Base-by-base conservation (phyloP, 805 yeast species). In the Deakozyma indianensis region DNA sequence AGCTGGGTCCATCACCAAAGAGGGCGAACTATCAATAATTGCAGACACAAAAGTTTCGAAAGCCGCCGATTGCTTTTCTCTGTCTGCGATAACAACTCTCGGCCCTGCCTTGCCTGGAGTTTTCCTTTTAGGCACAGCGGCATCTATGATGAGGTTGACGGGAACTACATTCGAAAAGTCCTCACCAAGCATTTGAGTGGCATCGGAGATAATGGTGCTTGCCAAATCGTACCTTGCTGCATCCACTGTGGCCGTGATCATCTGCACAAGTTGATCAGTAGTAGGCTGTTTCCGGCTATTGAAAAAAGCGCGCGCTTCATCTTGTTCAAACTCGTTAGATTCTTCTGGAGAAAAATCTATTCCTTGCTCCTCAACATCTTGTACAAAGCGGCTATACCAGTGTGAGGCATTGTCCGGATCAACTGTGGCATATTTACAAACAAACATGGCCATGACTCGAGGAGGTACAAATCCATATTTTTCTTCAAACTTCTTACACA, bases 401-500 rank as follows among this genome's bases (percentile, higher is more conserved):
- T 32, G 18, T 20, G 9, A 14, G 16, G 38, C 38, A 14, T n/a
- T 9, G 18, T 14, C 7, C 38, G 38, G 18, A n/a, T 32, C 18
- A 7, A n/a, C 5, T 5, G 18, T 5, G 20, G 38, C 38, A 5
- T 14, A 32, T 20, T 9, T 7, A 11, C 20, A 11, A 20, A 32
- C 38, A 32, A 32, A 32, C 11, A 7, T n/a, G 11, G 38, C 18
- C 38, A 45, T 43, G 1, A 49, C 38, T 2, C 51, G 45, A 2
- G 52, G 48, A 4, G 52, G 41, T 1, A 50, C 40, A 20, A 38
- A 35, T 9, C 41, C 35, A 2, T 25, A 20, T 2, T 14, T 16
- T 41, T 42, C 43, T 9, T 23, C 27, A 11, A 25, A 16, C 18
- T 32, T 2, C 4, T 3, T 3, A 18, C 54, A 55, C 14, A 56